Evolutionary conservation across 2,329 filamentous ascomycete genomes (phyloP), one percentile per base, ranked within the genome.

Genomic region (Microascus cirrosus): DNA sequence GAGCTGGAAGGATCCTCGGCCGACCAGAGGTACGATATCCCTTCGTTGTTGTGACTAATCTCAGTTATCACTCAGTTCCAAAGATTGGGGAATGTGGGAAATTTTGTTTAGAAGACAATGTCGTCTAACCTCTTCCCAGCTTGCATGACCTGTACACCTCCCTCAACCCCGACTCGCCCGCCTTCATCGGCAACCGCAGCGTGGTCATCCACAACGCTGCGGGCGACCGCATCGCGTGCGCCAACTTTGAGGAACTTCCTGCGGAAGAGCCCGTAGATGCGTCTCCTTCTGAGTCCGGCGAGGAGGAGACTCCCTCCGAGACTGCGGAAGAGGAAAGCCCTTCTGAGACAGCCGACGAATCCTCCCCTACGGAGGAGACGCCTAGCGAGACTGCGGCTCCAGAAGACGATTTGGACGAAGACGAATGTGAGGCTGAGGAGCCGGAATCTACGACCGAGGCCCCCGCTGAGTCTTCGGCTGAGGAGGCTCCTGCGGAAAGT

Each of bases 111-210:
- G n/a, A 8, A 51, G 10, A 51, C 4, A 51, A 12, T 6, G 20
- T 4, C 6, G 20, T 20, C 53, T 54, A 15, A 54, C 20, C 60
- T 28, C 12, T 60, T 28, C 5, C n/a, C n/a, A 68, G 64, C 55
- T 78, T 75, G 65, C 65, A 64, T 45, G 77, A 80, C 58, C 62
- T 66, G 3, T 80, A 70, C 62, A 65, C 73, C 32, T 72, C 72
- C 2, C 71, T 74, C n/a, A 62, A 69, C 50, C 56, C 61, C 0
- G 70, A 69, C 34, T 63, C 70, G n/a, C 66, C 68, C 2, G 67
- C 71, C 2, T 80, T 76, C 67, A 73, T 79, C 58, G 77, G 76
- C 4, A 74, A 77, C 61, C 70, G 73, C 28, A 71, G 69, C 35
- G 61, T 79, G 56, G 71, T 73, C 12, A 65, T 79, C 51, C 77